Percentiles rank a stretch among this genome's conserved stretches.
Conservation (phyloP, 2,329 filamentous ascomycete genomes). For the Pseudocercospora macadamiae region DNA sequence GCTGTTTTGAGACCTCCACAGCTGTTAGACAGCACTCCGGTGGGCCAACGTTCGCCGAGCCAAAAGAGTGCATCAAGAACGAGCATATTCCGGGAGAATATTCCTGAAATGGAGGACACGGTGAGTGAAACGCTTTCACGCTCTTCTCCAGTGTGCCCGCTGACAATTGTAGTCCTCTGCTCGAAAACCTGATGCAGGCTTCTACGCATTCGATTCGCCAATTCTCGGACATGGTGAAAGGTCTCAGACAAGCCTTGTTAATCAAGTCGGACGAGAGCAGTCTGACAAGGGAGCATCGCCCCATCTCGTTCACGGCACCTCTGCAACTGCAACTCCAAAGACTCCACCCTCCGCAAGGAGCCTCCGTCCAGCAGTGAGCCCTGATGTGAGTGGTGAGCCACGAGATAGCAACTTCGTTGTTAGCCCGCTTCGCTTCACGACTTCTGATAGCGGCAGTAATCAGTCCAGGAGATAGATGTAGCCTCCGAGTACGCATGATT, state of each 20-base stretch:
- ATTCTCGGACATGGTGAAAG: slow-evolving; percentile 3
- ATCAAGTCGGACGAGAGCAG: neutral
- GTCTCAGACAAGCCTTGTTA: neutral
- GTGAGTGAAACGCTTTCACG: slow-evolving; percentile 17
- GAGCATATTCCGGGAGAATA: slow-evolving; percentile 25
- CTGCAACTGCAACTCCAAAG: slow-evolving; percentile 25
- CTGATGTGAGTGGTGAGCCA: neutral
- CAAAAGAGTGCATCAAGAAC: slow-evolving; percentile 13
- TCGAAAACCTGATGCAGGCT: neutral
- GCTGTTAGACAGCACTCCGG: slow-evolving; percentile 22
- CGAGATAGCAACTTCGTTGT: slow-evolving; percentile 17
- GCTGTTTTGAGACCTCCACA: slow-evolving; percentile 20
- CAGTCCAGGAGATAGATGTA: neutral
- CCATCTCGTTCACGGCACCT: neutral
- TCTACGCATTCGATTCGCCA: slow-evolving; percentile 9
- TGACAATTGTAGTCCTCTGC: slow-evolving; percentile 10
- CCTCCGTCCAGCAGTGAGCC: slow-evolving; percentile 5
- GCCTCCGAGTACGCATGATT: neutral
- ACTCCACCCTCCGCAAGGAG: slow-evolving; percentile 23
- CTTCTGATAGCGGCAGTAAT: neutral
- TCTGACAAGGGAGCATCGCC: too few species aligned
- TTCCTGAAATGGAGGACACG: slow-evolving; percentile 26
- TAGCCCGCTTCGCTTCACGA: slow-evolving; percentile 15
- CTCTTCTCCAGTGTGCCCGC: neutral
- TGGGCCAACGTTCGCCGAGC: slow-evolving; percentile 7